Percentiles rank a stretch among this genome's conserved stretches.
Conservation (phyloP, 805 yeast genomes). For the Crinitomyces ghanaensis region DNA sequence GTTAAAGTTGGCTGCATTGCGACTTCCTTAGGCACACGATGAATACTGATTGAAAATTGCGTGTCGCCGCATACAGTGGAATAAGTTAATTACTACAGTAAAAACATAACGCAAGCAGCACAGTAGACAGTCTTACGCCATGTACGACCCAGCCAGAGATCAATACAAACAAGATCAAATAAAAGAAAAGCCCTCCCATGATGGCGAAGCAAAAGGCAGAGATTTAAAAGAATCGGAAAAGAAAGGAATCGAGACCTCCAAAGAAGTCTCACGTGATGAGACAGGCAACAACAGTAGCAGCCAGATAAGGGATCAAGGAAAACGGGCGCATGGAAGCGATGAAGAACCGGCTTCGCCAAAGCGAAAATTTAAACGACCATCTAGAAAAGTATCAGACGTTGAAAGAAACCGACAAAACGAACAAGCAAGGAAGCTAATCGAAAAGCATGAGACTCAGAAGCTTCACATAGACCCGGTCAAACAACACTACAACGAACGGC, state of each 20-base stretch:
- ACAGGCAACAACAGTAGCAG: too few species aligned
- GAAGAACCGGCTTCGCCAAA: constrained; percentile 8
- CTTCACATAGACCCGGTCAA: constrained; percentile 41
- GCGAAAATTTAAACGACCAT: constrained; percentile 15
- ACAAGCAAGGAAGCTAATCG: constrained; percentile 10
- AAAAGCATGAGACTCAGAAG: constrained; percentile 5
- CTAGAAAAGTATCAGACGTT: constrained; percentile 6
- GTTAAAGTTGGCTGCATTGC: too few species aligned
- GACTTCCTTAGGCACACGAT: too few species aligned
- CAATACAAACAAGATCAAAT: background rate
- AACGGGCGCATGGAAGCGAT: too few species aligned
- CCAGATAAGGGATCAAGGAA: too few species aligned
- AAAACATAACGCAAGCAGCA: too few species aligned
- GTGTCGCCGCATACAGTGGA: too few species aligned
- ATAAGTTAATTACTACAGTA: too few species aligned
- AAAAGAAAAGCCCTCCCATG: constrained; percentile 1
- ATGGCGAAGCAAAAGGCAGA: too few species aligned
- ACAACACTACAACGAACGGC: constrained; percentile 76
- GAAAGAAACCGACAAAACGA: constrained; percentile 10
- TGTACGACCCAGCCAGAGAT: constrained; percentile 21
- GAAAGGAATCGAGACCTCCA: background rate
- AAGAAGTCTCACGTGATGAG: background rate
- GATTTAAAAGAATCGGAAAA: too few species aligned
- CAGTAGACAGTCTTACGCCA: constrained; percentile 1
- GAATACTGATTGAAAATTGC: too few species aligned